Evolutionary conservation across 495 filamentous ascomycete species (phyloP), one percentile per base, ranked within the genome.

Genomic region (Aspergillus biplanus): DNA sequence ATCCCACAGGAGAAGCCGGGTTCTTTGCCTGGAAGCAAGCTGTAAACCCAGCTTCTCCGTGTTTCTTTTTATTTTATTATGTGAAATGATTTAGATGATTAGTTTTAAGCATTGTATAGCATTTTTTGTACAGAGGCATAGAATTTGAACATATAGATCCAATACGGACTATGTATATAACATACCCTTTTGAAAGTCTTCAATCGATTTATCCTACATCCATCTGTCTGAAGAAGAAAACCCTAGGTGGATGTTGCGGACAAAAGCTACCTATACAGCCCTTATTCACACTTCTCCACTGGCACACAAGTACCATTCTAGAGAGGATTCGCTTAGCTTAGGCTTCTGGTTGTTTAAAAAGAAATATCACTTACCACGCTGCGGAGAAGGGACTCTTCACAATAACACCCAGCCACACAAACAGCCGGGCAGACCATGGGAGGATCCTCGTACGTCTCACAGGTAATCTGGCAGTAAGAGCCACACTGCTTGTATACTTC

Each of bases 1-100:
- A 58, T 67, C 46, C 64, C 66, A 1, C 69, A 72, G 59, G 62
- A 53, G 65, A 66, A 71, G 61, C 64, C 65, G 13, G 33, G 33
- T 13, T 53, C 32, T 5, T 12, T 57, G 33, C 5, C 52, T 5
- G 67, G 31, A 12, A 65, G 62, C 37, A 65, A 62, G 48, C 37
- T 69, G 57, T 69, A 58, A 52, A 42, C n/a, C 46, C 21, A 27
- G 21, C 4, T 50, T 27, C 16, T 50, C 21, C 27, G n/a, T 31
- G 4, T 27, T 50, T 50, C 16, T 50, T 50, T 8, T 31, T 50
- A 27, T 50, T 50, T 50, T 0, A 18, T 50, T 50, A 50, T 12
- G 47, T 18, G 47, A 50, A 50, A 50, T 50, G 47, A 50, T 50
- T 44, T 4, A 44, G 39, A 44, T 15, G 39, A 44, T 11, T 44